phyloP scores from a whole-genome alignment of 768 basidiomycete genomes.

The Russula ochroleuca region DNA sequence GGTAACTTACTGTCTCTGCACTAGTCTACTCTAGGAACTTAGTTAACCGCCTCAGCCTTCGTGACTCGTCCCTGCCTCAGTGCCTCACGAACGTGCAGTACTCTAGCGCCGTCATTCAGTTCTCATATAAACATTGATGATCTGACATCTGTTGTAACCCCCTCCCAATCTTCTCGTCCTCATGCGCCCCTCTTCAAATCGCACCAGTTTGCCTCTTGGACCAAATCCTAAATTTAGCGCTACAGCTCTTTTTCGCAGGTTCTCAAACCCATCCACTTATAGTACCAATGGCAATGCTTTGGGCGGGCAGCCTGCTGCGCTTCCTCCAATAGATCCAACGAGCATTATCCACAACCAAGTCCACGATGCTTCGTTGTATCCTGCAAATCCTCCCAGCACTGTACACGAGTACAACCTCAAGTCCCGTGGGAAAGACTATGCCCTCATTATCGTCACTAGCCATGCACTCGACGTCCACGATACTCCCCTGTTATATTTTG shows the following conservation, averaged over 20 bases:
- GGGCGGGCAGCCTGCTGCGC: neutral
- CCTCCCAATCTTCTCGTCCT: neutral
- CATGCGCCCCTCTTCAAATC: neutral
- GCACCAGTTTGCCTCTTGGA: neutral
- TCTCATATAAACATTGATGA: neutral
- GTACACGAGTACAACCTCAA: conserved; percentile 1
- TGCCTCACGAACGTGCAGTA: neutral
- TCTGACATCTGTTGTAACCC: neutral
- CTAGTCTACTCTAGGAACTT: neutral
- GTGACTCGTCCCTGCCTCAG: too few species aligned
- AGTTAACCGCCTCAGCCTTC: neutral
- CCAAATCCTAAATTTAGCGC: neutral
- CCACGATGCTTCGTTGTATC: neutral
- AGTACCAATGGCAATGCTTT: neutral
- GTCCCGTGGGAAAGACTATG: conserved; percentile 21
- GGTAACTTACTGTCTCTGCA: neutral
- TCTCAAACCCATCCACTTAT: conserved; percentile 16
- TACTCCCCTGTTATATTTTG: conserved; percentile 9
- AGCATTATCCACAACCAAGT: neutral
- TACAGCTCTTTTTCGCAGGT: neutral
- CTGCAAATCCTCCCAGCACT: neutral
- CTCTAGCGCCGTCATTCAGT: neutral
- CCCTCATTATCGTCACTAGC: conserved; percentile 12
- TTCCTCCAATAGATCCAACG: neutral
- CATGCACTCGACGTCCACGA: neutral